Base-by-base conservation (phyloP, 495 filamentous ascomycete species). In the Letharia columbiana region DNA sequence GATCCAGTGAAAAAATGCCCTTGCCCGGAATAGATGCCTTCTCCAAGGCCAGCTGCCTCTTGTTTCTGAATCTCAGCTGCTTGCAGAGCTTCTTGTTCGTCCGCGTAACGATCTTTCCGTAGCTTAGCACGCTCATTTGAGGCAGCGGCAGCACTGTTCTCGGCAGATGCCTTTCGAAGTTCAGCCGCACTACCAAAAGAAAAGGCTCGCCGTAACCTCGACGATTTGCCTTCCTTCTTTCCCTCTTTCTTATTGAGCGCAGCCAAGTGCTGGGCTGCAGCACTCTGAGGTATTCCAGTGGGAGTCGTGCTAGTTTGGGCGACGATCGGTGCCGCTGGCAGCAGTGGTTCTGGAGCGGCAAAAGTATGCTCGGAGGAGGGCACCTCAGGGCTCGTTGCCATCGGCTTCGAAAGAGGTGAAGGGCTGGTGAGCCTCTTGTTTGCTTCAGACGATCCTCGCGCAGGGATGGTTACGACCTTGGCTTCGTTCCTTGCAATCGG, bases 121-220 rank as follows among this genome's bases (percentile, higher is more conserved):
- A 90, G 76, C 70, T 87, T 87, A 40, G 87, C 83, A 0, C 83
- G 79, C 15, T 87, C 86, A 18, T 75, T 75, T 37, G 80, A 79
- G 45, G 82, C 81, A 58, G 77, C 77, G 41, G 84, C 84, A 52
- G 74, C 75, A 8, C 82, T 87, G 66, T 85, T 86, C 68, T 87
- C 88, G 10, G 85, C 84, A 18, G 86, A 91, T 5, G 86, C 81
- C 69, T 89, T 90, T 62, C 91, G 82, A 47, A 99, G 83, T 73
- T 99, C 95, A 13, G 92, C 91, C 52, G 93, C 90, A 73, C 95
- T 97, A 28, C 94, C 92, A 76, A 99, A 99, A 0, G 95, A 98
- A 74, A 99, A 97, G 4, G 94, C 94, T 72, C 94, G 85, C 65
- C 94, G 83, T 58, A 99, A 78, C 61, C 93, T 83, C n/a, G 89